Evolutionary conservation across 805 yeast genomes (phyloP), one percentile per base, ranked within the genome.

Genomic region (Saturnispora sanitii): DNA sequence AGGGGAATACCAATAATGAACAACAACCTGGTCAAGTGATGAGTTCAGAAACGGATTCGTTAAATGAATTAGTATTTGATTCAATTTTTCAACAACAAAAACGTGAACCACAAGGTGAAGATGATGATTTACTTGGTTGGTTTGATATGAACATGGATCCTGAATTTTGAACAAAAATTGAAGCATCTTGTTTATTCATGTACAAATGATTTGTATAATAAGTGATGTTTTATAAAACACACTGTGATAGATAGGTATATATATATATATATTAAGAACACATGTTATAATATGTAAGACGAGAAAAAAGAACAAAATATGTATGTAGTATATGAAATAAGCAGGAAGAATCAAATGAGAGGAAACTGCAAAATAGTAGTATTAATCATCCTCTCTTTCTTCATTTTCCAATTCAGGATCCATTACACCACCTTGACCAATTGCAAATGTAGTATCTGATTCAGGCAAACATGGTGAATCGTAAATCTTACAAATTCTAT

Each of bases 391-490:
- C 29, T 40, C 46, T 9, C 44, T 45, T 43, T 56, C 61, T 13
- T 57, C 40, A 38, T 57, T 61, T 42, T 58, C 61, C 49, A 80
- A 76, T 25, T 39, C 42, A 37, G 97, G 96, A 65, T 92, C 98
- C 43, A 95, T 95, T 48, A 92, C 79, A 45, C 98, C 98, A 53
- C 90, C 96, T 58, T 86, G 95, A 57, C 88, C 92, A 47, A 92
- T 85, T 4, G 96, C 96, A 66, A 92, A 90, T 6, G 85, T 81
- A 53, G 95, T 83, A 52, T 92, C 97, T 40, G 92, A 79, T 57
- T 92, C 97, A 0, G 98, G 96, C 45, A 92, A 67, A 55, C 96
- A 88, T 3, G 98, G 98, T 45, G 96, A 85, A 59, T 92, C 98
- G 52, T 85, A 87, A 35, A 92, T 83, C 61, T 86, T 87, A 66